Percentiles rank a stretch among this genome's conserved stretches.
Evolutionary conservation across 306 rosid genomes (phyloP).

Genomic region (Sindora glabra): DNA sequence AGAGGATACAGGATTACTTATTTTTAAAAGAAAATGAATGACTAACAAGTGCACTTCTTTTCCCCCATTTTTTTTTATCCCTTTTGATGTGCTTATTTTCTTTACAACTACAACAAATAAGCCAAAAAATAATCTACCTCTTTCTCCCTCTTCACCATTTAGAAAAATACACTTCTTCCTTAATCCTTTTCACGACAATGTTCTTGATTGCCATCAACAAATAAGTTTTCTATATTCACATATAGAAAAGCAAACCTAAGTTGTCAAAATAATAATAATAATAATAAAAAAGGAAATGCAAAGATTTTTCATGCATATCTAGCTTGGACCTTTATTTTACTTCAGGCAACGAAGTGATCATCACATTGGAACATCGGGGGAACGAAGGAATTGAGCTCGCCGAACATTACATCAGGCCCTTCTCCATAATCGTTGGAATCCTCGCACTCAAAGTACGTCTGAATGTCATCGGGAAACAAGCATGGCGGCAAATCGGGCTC

Average conservation of each 20-base stretch:
- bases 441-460: constrained; percentile 70
- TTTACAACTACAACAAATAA: constrained; percentile 19
- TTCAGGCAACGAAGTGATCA: constrained; percentile 25
- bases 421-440: constrained; percentile 31
- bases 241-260: too few species aligned
- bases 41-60: not conserved
- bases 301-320: not conserved
- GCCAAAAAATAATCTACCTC: too few species aligned
- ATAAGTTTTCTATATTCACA: too few species aligned
- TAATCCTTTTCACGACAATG: too few species aligned
- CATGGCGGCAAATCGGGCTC: constrained; percentile 27
- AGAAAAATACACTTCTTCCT: too few species aligned
- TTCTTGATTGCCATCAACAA: too few species aligned
- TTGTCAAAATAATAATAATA: too few species aligned
- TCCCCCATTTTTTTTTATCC: not conserved
- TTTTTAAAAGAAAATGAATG: constrained; percentile 2
- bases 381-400: constrained; percentile 43
- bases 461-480: constrained; percentile 68
- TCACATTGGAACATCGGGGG: constrained; percentile 52
- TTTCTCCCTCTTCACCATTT: not conserved
- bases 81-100: constrained; percentile 8
- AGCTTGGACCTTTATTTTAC: not conserved
- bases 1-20: too few species aligned
- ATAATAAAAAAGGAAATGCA: not conserved
- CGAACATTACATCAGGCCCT: constrained; percentile 50